phyloP scores from a whole-genome alignment of 1,284 basidiomycete genomes.

The Wolfiporia cocos region DNA sequence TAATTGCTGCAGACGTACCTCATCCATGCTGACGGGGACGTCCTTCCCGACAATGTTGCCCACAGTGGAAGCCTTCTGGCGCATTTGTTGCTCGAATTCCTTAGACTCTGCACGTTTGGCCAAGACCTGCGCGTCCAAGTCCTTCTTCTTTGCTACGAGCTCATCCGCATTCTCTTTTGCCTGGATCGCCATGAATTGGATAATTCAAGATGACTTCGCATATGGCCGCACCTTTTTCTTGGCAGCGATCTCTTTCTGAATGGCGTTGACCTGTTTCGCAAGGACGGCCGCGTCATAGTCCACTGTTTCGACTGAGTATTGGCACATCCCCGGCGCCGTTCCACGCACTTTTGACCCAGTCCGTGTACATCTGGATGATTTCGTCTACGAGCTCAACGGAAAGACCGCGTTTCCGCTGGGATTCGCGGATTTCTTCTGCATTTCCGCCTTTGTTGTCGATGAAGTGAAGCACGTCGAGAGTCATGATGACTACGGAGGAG shows the following conservation, averaged over 20 bases:
- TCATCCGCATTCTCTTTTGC: slow-evolving; percentile 90
- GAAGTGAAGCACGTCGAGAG: slow-evolving; percentile 72
- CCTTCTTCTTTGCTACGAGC: slow-evolving; percentile 75
- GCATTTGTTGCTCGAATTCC: slow-evolving; percentile 76
- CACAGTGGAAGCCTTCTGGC: slow-evolving; percentile 75
- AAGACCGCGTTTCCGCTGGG: slow-evolving; percentile 88
- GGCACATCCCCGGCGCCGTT: not conserved
- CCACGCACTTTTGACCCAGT: slow-evolving; percentile 86
- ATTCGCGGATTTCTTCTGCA: slow-evolving; percentile 88
- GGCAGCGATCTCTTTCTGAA: slow-evolving; percentile 90
- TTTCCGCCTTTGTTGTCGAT: slow-evolving; percentile 91
- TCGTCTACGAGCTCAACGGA: slow-evolving; percentile 91
- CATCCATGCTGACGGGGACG: slow-evolving; percentile 83
- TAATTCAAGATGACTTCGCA: no score
- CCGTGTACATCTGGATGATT: slow-evolving; percentile 86
- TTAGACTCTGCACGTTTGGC: slow-evolving; percentile 71
- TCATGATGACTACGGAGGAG: slow-evolving; percentile 55
- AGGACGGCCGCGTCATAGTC: slow-evolving; percentile 80
- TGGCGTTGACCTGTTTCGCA: slow-evolving; percentile 80
- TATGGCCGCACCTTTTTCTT: slow-evolving; percentile 77
- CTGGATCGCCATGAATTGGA: slow-evolving; percentile 31
- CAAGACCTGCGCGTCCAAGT: slow-evolving; percentile 75
- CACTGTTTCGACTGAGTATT: slow-evolving; percentile 40
- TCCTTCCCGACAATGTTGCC: slow-evolving; percentile 92
- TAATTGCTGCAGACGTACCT: slow-evolving; percentile 44